Evolutionary conservation across 2,329 filamentous ascomycete genomes (phyloP).

Genomic region (Fusarium newnesense): DNA sequence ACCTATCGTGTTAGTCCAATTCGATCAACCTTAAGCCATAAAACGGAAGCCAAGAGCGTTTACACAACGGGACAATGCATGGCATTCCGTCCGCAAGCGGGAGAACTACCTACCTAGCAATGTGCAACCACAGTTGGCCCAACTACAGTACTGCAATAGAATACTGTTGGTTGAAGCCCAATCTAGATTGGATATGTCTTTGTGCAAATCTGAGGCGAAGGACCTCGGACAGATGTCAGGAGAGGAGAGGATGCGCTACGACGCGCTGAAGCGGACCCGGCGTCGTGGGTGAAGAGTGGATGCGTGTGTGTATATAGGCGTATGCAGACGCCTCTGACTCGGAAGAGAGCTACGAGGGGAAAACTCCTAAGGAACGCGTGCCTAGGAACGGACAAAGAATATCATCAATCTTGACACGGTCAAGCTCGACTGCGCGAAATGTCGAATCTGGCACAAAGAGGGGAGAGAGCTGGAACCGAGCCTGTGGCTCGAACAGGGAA

Average conservation of each 20-base stretch:
- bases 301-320: slow-evolving; percentile 5
- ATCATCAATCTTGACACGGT: slow-evolving; percentile 19
- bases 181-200: slow-evolving; percentile 2
- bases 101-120: slow-evolving; percentile 21
- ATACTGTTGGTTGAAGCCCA: slow-evolving; percentile 11
- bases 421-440: slow-evolving; percentile 28
- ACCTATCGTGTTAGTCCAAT: slow-evolving; percentile 26
- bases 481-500: slow-evolving; percentile 27
- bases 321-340: neutral
- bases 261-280: slow-evolving; percentile 20
- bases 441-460: slow-evolving; percentile 29
- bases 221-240: slow-evolving; percentile 18
- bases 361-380: neutral
- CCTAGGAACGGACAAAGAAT: slow-evolving; percentile 32
- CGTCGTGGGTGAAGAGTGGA: slow-evolving; percentile 21
- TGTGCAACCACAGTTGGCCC: neutral
- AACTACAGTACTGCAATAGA: slow-evolving; percentile 1
- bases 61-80: slow-evolving; percentile 6
- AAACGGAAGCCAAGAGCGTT: slow-evolving; percentile 10
- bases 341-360: neutral
- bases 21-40: slow-evolving; percentile 3
- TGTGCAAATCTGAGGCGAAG: slow-evolving; percentile 30
- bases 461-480: slow-evolving; percentile 32
- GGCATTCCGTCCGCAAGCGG: slow-evolving; percentile 1
- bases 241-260: slow-evolving; percentile 25